Base-by-base conservation (phyloP, 371 early-diverging fungal species). In the Coemansia sp. region DNA sequence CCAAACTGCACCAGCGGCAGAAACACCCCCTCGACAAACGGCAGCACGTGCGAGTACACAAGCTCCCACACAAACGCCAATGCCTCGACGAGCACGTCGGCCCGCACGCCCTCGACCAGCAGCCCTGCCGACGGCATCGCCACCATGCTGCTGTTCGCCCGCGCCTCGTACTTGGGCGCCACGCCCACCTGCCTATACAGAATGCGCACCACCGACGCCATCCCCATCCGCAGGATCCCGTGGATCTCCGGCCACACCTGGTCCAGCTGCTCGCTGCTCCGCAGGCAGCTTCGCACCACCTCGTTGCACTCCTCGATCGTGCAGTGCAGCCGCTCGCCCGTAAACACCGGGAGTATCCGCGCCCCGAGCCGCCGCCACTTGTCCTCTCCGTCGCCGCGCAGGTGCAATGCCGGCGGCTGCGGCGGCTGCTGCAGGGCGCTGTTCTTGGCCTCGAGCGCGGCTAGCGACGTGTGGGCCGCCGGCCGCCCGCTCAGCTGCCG, bases 1-100 rank as follows among this genome's bases (percentile, higher is more conserved):
- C 50, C 65, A 62, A 70, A 70, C 50, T 60, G 62, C 16, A 55
- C 53, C 9, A 93, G 64, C 3, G 94, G 94, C 4, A 92, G 79
- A 64, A 94, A 93, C 10, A 90, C 92, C 2, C 90, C 93, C 65
- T 93, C 89, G 59, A 94, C 82, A 58, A 88, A 91, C 57, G 93
- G 94, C 42, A 93, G 76, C 2, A 92, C 92, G 43, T 89, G 89
- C 0, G 89, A 89, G 59, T 88, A 90, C 68, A 89, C 88, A 68
- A 92, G 90, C 3, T 87, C 87, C 94, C 94, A 94, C 36, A 90
- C 85, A 48, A 90, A 90, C 1, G 89, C 89, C 30, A 93, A 60
- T 11, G 92, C 85, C 38, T 84, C 84, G 26, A 87, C 79, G 49
- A 91, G 68, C 40, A 82, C 85, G 52, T 91, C 91, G 42, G 89